These are phyloP conservation scores for Cryptosporidium felis DNA, from an alignment of 169 alveolate species.

Conservation along the genomic window DNA sequence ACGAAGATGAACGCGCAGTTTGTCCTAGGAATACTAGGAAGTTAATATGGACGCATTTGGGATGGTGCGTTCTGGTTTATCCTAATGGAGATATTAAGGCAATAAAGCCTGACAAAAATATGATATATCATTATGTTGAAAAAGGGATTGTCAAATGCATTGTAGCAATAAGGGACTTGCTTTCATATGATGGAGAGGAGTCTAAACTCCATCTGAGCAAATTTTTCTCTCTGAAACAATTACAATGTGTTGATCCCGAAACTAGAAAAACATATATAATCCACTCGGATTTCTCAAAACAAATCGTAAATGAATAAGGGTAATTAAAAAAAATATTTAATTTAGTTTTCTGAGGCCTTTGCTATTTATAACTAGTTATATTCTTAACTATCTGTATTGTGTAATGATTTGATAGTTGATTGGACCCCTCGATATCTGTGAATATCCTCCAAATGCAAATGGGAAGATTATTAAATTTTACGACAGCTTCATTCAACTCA, in stretches of 20 bases:
- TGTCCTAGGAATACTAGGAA: conserved; percentile 59
- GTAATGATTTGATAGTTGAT: conserved; percentile 1
- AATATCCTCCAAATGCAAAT: conserved; percentile 1
- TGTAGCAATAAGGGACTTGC: not conserved
- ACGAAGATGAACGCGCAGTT: not conserved
- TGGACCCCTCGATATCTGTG: not conserved
- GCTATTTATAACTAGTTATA: not conserved
- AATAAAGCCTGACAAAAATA: conserved; percentile 37
- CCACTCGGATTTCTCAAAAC: conserved; percentile 27
- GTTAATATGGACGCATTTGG: conserved; percentile 44
- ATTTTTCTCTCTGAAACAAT: conserved; percentile 26
- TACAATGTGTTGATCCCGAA: conserved; percentile 55
- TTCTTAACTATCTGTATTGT: conserved; percentile 29
- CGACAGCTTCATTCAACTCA: not conserved
- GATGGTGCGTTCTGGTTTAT: conserved; percentile 62
- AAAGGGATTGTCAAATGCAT: conserved; percentile 46
- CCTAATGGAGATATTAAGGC: conserved; percentile 64
- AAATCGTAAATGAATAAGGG: conserved; percentile 4
- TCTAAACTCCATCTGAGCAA: conserved; percentile 37
- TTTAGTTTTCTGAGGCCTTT: not conserved
- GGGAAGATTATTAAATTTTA: conserved; percentile 18
- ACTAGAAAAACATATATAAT: conserved; percentile 40
- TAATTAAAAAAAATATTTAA: not conserved
- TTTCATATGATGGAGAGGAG: not conserved
- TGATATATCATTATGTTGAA: conserved; percentile 45